Percentiles rank a stretch among this genome's conserved stretches.
phyloP scores from a whole-genome alignment of 2,329 filamentous ascomycete genomes.

The Talaromyces amestolkiae region DNA sequence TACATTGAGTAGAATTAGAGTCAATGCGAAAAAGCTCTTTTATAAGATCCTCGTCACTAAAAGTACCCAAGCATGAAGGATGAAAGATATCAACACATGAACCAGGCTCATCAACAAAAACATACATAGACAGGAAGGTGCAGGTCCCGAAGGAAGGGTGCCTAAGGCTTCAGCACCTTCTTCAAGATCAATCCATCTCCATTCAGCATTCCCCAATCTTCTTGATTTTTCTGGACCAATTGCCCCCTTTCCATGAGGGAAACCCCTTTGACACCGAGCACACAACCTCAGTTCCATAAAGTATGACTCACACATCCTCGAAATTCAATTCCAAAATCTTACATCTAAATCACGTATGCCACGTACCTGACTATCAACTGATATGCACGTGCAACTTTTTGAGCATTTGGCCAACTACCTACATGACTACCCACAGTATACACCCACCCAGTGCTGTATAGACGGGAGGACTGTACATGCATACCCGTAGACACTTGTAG shows the following conservation, averaged over 20 bases:
- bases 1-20: too few species aligned
- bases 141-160: background rate
- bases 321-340: background rate
- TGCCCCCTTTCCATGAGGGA: background rate
- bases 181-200: too few species aligned
- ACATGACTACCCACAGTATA: background rate
- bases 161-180: background rate
- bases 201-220: background rate
- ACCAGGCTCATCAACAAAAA: too few species aligned
- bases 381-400: background rate
- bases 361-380: slow-evolving; percentile 4
- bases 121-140: too few species aligned
- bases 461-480: background rate
- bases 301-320: background rate
- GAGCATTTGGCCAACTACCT: background rate
- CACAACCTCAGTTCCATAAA: background rate
- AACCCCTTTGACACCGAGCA: background rate
- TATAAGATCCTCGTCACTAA: too few species aligned
- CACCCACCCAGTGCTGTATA: background rate
- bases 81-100: too few species aligned
- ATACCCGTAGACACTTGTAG: background rate
- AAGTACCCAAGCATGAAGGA: too few species aligned
- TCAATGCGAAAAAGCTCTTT: too few species aligned
- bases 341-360: background rate
- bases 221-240: too few species aligned